These are phyloP conservation scores for Puccinia triticina DNA, from an alignment of 1,284 basidiomycete genomes.

Conservation along the genomic window DNA sequence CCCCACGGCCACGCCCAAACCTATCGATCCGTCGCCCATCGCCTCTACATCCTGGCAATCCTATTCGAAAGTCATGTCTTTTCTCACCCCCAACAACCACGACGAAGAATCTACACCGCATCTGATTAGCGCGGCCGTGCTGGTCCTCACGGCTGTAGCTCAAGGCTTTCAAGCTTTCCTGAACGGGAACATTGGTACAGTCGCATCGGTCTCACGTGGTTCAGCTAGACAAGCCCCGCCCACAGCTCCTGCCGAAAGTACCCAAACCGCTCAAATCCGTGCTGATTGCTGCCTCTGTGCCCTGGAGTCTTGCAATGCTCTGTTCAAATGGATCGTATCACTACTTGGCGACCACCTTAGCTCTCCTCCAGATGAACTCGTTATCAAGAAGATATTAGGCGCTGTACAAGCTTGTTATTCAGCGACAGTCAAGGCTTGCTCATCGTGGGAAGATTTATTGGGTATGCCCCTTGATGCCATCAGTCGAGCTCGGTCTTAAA, in stretches of 20 bases:
- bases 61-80: slow-evolving; percentile 32
- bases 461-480: slow-evolving; percentile 28
- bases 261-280: slow-evolving; percentile 28
- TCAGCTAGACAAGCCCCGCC: not conserved
- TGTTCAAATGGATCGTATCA: slow-evolving; percentile 28
- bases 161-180: slow-evolving; percentile 50
- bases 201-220: slow-evolving; percentile 2
- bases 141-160: slow-evolving; percentile 40
- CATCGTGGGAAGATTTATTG: slow-evolving; percentile 43
- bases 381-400: slow-evolving; percentile 34
- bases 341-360: not conserved
- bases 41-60: slow-evolving; percentile 36
- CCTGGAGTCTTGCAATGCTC: slow-evolving; percentile 23
- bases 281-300: slow-evolving; percentile 35
- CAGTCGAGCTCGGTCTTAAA: slow-evolving; percentile 19
- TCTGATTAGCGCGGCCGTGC: slow-evolving; percentile 15
- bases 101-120: slow-evolving; percentile 27
- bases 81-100: slow-evolving; percentile 19
- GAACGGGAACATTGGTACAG: slow-evolving; percentile 27
- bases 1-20: slow-evolving; percentile 12
- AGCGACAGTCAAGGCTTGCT: slow-evolving; percentile 42
- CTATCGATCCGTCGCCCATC: slow-evolving; percentile 31
- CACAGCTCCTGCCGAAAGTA: not conserved
- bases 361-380: not conserved
- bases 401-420: slow-evolving; percentile 45